phyloP scores from a whole-genome alignment of 1,284 basidiomycete genomes.

The Mycena citricolor region DNA sequence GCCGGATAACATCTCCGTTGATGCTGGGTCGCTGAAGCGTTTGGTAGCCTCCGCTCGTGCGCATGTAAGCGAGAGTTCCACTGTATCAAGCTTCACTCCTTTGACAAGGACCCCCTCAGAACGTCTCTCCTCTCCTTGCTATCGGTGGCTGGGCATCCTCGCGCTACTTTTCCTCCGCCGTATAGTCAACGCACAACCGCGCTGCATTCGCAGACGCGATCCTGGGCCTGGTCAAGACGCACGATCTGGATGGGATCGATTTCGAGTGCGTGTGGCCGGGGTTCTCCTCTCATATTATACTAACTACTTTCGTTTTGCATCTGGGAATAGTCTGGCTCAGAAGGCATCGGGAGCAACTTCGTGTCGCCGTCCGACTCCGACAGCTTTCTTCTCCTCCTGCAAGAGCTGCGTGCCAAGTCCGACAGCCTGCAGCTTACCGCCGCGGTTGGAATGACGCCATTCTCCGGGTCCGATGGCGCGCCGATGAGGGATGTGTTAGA shows the following conservation, averaged over 20 bases:
- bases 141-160: conserved; percentile 90
- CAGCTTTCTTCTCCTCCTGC: conserved; percentile 75
- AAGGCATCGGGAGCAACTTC: conserved; percentile 74
- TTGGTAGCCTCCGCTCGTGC: too few species aligned
- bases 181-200: conserved; percentile 60
- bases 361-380: conserved; percentile 64
- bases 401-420: conserved; percentile 64
- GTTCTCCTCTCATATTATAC: conserved; percentile 4
- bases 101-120: too few species aligned
- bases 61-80: too few species aligned
- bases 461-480: conserved; percentile 53
- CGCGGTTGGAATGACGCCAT: conserved; percentile 71
- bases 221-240: conserved; percentile 56
- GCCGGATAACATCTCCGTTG: too few species aligned
- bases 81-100: too few species aligned
- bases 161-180: conserved; percentile 72
- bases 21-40: too few species aligned
- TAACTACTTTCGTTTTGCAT: conserved; percentile 42
- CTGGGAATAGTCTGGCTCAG: conserved; percentile 82
- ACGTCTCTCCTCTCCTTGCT: conserved; percentile 73
- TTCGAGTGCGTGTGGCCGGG: conserved; percentile 62
- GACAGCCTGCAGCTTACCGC: conserved; percentile 71
- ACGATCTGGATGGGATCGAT: conserved; percentile 81
- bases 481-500: conserved; percentile 67
- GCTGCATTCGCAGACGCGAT: conserved; percentile 70